Conservation (phyloP, 257 asterid genomes). For the Solanum appendiculatum region DNA sequence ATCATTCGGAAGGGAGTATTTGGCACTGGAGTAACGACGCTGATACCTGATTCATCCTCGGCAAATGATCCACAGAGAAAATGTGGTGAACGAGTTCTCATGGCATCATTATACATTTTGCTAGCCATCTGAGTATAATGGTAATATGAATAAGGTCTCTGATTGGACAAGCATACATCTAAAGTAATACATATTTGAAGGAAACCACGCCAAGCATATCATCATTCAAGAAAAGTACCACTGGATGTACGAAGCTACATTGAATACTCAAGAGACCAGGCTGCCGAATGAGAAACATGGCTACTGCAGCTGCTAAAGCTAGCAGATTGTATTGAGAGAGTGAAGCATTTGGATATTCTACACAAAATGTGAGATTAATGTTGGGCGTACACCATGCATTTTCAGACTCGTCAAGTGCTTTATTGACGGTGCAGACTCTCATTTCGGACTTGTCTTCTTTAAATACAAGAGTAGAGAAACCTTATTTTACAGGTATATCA, state of each 20-base stretch:
- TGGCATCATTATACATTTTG: conserved; percentile 44
- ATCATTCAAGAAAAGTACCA: not conserved
- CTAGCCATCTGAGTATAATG: conserved; percentile 39
- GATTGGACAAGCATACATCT: not conserved
- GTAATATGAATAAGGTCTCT: not conserved
- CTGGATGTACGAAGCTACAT: conserved; percentile 44
- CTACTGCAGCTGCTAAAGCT: conserved; percentile 78
- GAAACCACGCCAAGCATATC: not conserved
- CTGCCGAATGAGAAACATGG: conserved; percentile 69
- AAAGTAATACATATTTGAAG: not conserved
- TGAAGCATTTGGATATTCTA: conserved; percentile 76
- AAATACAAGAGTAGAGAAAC: conserved; percentile 51
- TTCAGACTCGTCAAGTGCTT: conserved; percentile 84
- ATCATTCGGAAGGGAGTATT: conserved; percentile 26
- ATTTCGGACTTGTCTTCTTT: conserved; percentile 73
- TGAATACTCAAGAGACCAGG: conserved; percentile 54
- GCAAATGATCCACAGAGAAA: conserved; percentile 64
- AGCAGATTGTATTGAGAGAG: conserved; percentile 72
- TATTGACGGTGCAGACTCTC: conserved; percentile 88
- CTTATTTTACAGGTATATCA: not conserved
- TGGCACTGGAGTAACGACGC: conserved; percentile 36
- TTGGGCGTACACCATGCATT: conserved; percentile 66
- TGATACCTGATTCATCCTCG: conserved; percentile 51
- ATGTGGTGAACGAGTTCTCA: conserved; percentile 53
- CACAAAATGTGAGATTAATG: conserved; percentile 90